Percentiles rank a stretch among this genome's conserved stretches.
These are phyloP conservation scores for Phanerochaete sordida DNA, from an alignment of 768 basidiomycete species.

Conservation along the genomic window DNA sequence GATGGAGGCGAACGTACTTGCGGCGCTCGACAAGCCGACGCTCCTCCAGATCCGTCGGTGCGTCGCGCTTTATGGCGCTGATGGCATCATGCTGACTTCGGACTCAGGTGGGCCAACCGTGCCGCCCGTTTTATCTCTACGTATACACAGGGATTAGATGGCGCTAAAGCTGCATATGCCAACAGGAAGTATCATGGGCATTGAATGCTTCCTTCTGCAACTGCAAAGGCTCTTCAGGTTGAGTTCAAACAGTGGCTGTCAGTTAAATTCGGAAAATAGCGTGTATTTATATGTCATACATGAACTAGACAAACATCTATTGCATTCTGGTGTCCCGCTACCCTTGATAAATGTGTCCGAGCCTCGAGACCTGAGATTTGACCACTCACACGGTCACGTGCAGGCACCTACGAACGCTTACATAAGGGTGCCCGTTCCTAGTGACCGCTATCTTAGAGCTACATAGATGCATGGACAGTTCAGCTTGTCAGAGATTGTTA, in stretches of 20 bases:
- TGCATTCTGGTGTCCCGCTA: too few species aligned
- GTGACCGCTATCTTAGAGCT: conserved; percentile 3
- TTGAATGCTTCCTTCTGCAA: conserved; percentile 17
- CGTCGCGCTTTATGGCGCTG: background rate
- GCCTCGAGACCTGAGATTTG: background rate
- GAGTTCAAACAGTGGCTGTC: background rate
- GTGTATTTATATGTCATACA: too few species aligned
- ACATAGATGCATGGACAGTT: too few species aligned
- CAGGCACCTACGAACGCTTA: background rate
- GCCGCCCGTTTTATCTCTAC: conserved; percentile 22
- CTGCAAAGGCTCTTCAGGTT: background rate
- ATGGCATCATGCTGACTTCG: background rate
- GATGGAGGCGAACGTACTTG: conserved; percentile 13
- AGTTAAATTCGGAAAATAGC: background rate
- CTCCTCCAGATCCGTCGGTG: conserved; percentile 17
- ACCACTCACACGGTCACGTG: too few species aligned
- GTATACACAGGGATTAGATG: conserved; percentile 25
- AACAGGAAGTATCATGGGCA: conserved; percentile 29
- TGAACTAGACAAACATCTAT: too few species aligned
- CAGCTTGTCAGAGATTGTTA: too few species aligned
- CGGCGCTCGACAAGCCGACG: conserved; percentile 11
- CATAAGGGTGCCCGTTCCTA: conserved; percentile 7
- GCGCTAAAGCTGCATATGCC: conserved; percentile 29
- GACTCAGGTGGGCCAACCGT: conserved; percentile 24
- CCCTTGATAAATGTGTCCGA: too few species aligned